Conservation (phyloP, 2,329 filamentous ascomycete species). For the Aspergillus bombycis region DNA sequence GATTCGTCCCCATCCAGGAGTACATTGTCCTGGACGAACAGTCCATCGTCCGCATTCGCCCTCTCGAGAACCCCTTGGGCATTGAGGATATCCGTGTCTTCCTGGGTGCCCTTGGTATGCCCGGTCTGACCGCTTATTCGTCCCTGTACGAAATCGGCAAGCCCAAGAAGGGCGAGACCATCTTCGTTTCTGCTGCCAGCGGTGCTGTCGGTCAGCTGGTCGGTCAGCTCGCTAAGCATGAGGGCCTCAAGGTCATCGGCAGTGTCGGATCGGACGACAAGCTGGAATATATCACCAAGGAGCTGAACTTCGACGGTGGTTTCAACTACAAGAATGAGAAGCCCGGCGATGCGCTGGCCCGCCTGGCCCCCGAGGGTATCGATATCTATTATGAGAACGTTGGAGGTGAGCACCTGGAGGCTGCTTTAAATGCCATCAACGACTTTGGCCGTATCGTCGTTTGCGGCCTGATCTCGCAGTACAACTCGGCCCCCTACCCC, state of each 20-base stretch:
- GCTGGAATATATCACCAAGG: constrained; percentile 71
- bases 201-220: constrained; percentile 83
- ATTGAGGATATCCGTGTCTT: constrained; percentile 61
- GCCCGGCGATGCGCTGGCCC: constrained; percentile 66
- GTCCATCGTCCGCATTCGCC: constrained; percentile 49
- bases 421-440: constrained; percentile 67
- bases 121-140: constrained; percentile 74
- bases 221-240: constrained; percentile 79
- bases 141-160: constrained; percentile 75
- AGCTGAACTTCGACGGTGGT: constrained; percentile 71
- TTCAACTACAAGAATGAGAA: constrained; percentile 91
- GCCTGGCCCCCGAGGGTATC: constrained; percentile 75
- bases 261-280: constrained; percentile 81
- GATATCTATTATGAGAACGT: constrained; percentile 86
- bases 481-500: constrained; percentile 72
- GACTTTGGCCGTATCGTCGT: constrained; percentile 65
- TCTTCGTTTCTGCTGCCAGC: constrained; percentile 78
- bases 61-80: constrained; percentile 66
- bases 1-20: constrained; percentile 65
- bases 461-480: constrained; percentile 73
- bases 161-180: constrained; percentile 76
- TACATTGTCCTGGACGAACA: constrained; percentile 63
- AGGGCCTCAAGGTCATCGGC: constrained; percentile 78
- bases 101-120: constrained; percentile 77
- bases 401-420: constrained; percentile 73